Conservation (phyloP, 2,329 filamentous ascomycete species). For the Botrytis sinoallii region DNA sequence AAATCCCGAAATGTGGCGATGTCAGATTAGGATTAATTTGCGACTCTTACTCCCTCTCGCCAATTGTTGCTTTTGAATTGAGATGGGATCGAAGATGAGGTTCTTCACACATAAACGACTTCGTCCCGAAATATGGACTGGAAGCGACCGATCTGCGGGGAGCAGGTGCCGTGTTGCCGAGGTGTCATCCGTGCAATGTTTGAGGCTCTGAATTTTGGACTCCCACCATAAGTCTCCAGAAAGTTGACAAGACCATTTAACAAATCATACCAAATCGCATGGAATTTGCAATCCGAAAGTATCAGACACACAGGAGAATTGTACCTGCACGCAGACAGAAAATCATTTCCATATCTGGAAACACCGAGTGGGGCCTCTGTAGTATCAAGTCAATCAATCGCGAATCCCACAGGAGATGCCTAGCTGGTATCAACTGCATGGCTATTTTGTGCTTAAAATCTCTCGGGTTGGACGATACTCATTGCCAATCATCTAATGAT, state of each 20-base stretch:
- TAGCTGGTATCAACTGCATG: not conserved
- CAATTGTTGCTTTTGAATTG: not conserved
- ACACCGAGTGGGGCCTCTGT: not conserved
- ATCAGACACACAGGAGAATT: not conserved
- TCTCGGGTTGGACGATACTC: not conserved
- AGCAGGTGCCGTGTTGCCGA: not conserved
- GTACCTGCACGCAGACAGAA: not conserved
- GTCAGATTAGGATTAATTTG: not conserved
- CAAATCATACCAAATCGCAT: not conserved
- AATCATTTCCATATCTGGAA: not conserved
- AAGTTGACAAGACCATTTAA: not conserved
- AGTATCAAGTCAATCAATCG: not conserved
- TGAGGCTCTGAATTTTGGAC: not conserved
- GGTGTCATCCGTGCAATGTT: not conserved
- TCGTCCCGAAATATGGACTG: not conserved
- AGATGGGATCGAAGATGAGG: not conserved
- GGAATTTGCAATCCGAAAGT: not conserved
- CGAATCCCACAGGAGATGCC: not conserved
- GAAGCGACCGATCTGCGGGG: not conserved
- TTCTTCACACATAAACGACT: no score
- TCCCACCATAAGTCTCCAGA: not conserved
- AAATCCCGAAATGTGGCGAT: not conserved
- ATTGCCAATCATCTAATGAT: not conserved
- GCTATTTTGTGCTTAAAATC: not conserved
- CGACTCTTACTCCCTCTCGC: not conserved